phyloP scores from a whole-genome alignment of 2,329 filamentous ascomycete species.

The Hymenoscyphus fructigenus region DNA sequence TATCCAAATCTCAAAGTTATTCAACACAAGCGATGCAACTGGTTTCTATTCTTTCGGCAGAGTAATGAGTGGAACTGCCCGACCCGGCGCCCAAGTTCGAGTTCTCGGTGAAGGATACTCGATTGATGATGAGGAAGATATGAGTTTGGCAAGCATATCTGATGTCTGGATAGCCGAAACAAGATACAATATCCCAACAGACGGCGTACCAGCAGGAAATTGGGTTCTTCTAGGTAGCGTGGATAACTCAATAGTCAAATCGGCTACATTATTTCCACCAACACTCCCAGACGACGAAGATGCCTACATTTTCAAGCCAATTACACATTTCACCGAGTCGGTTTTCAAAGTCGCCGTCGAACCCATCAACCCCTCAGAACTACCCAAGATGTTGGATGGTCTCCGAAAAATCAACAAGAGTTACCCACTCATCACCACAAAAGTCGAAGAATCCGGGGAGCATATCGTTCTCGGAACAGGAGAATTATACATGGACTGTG shows the following conservation, averaged over 20 bases:
- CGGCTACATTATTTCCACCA: conserved; percentile 81
- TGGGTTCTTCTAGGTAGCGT: conserved; percentile 89
- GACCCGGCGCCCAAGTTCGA: conserved; percentile 77
- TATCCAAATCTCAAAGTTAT: conserved; percentile 91
- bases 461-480: conserved; percentile 94
- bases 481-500: conserved; percentile 99
- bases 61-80: conserved; percentile 88
- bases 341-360: conserved; percentile 98
- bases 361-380: conserved; percentile 94
- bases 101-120: conserved; percentile 96
- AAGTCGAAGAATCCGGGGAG: conserved; percentile 97
- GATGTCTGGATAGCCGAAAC: conserved; percentile 91
- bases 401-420: conserved; percentile 97
- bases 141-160: conserved; percentile 80
- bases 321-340: conserved; percentile 94
- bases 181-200: conserved; percentile 87
- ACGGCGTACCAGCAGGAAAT: conserved; percentile 90
- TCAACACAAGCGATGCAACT: conserved; percentile 87
- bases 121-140: conserved; percentile 96
- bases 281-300: conserved; percentile 85
- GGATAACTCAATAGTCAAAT: conserved; percentile 98
- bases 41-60: conserved; percentile 87
- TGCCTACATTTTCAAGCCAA: conserved; percentile 90
- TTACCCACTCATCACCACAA: conserved; percentile 92
- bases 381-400: conserved; percentile 98